phyloP scores from a whole-genome alignment of 768 basidiomycete species.

The Postia placenta region DNA sequence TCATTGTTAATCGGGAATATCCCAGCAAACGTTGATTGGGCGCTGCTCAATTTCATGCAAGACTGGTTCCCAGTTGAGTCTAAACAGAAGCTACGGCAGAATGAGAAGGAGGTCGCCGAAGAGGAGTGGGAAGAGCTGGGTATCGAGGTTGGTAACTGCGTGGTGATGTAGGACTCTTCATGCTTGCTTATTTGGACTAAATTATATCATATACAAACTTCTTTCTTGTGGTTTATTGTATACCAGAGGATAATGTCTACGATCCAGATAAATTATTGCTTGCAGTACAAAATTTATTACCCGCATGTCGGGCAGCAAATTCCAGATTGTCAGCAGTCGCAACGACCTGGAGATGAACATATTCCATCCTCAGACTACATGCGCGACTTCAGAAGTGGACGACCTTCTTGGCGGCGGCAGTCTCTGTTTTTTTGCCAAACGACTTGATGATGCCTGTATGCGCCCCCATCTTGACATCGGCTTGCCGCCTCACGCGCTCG shows the following conservation, averaged over 20 bases:
- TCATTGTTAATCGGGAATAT: not conserved
- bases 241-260: too few species aligned
- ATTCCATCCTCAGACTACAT: too few species aligned
- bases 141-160: constrained; percentile 28
- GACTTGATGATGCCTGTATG: constrained; percentile 31
- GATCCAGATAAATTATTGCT: too few species aligned
- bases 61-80: constrained; percentile 91
- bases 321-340: too few species aligned
- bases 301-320: too few species aligned
- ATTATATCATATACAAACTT: too few species aligned
- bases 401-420: constrained; percentile 15
- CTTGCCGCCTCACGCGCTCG: constrained; percentile 34
- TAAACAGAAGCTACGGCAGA: constrained; percentile 63
- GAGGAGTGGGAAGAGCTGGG: constrained; percentile 69
- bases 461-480: constrained; percentile 38
- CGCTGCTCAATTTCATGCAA: constrained; percentile 77
- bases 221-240: too few species aligned
- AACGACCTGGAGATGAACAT: too few species aligned
- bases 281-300: too few species aligned
- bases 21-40: constrained; percentile 74
- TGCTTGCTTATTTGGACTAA: too few species aligned
- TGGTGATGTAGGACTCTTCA: constrained; percentile 13
- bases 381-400: constrained; percentile 15
- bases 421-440: constrained; percentile 11
- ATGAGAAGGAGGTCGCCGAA: constrained; percentile 64